Conservation (phyloP, 257 asterid species). For the Euphrasia confusa region DNA sequence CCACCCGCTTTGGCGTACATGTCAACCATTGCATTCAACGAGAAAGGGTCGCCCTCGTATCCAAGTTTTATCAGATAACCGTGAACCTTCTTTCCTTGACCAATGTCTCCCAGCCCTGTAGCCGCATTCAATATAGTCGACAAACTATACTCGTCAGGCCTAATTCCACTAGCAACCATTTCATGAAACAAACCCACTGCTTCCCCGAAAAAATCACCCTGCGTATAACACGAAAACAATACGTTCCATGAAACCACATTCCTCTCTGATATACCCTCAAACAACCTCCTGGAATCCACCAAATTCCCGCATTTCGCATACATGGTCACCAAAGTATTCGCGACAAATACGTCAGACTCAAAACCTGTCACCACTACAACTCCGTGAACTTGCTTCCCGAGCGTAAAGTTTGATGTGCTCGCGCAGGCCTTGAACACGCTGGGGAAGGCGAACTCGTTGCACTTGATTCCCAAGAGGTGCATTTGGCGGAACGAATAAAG, state of each 20-base stretch:
- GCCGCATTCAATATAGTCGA: slow-evolving; percentile 62
- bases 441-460: slow-evolving; percentile 64
- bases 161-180: slow-evolving; percentile 51
- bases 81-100: slow-evolving; percentile 56
- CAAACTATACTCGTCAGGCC: slow-evolving; percentile 70
- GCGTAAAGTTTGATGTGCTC: slow-evolving; percentile 27
- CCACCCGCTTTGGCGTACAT: slow-evolving; percentile 65
- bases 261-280: slow-evolving; percentile 55
- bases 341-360: slow-evolving; percentile 60
- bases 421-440: slow-evolving; percentile 80
- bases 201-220: slow-evolving; percentile 41
- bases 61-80: slow-evolving; percentile 61
- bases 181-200: slow-evolving; percentile 56
- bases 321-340: slow-evolving; percentile 58
- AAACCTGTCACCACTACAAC: slow-evolving; percentile 53
- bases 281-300: slow-evolving; percentile 53
- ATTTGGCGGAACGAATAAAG: slow-evolving; percentile 47
- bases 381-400: slow-evolving; percentile 67
- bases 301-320: slow-evolving; percentile 56
- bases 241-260: slow-evolving; percentile 81
- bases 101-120: slow-evolving; percentile 51
- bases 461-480: slow-evolving; percentile 49
- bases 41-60: slow-evolving; percentile 55
- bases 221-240: slow-evolving; percentile 48
- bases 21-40: slow-evolving; percentile 67